phyloP scores from a whole-genome alignment of 75 land plant genomes.

The Ceratopteris richardii region DNA sequence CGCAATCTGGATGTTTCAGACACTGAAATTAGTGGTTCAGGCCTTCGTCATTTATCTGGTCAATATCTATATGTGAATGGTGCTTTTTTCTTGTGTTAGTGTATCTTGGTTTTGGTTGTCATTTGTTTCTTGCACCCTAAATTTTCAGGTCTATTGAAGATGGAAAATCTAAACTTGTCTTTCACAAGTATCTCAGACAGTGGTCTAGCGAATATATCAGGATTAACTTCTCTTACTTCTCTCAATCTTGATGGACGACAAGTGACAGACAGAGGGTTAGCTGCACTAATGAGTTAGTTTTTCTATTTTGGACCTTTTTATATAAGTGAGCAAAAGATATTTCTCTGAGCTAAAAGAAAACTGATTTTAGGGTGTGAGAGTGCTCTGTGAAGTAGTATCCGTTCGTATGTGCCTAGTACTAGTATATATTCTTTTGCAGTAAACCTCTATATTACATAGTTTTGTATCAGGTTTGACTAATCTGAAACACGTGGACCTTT shows the following conservation, averaged over 20 bases:
- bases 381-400: too few species aligned
- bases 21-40: conserved; percentile 62
- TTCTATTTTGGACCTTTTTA: too few species aligned
- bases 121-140: too few species aligned
- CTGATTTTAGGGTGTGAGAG: too few species aligned
- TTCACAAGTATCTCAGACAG: conserved; percentile 67
- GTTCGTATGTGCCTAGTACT: too few species aligned
- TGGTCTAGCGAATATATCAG: conserved; percentile 62
- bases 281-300: conserved; percentile 61
- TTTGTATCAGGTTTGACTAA: conserved; percentile 88
- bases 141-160: conserved; percentile 54
- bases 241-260: conserved; percentile 88
- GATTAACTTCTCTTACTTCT: conserved; percentile 70
- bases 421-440: too few species aligned
- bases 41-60: conserved; percentile 79
- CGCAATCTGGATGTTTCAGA: conserved; percentile 79
- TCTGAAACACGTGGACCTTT: conserved; percentile 89
- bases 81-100: too few species aligned
- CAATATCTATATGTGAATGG: neutral
- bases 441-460: too few species aligned
- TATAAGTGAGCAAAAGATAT: too few species aligned
- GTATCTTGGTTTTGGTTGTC: too few species aligned
- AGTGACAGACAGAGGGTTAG: conserved; percentile 82
- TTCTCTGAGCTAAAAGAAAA: too few species aligned
- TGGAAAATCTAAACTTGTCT: conserved; percentile 78